These are phyloP conservation scores for Myriosclerotinia duriaeana DNA, from an alignment of 2,329 filamentous ascomycete genomes.

Conservation along the genomic window DNA sequence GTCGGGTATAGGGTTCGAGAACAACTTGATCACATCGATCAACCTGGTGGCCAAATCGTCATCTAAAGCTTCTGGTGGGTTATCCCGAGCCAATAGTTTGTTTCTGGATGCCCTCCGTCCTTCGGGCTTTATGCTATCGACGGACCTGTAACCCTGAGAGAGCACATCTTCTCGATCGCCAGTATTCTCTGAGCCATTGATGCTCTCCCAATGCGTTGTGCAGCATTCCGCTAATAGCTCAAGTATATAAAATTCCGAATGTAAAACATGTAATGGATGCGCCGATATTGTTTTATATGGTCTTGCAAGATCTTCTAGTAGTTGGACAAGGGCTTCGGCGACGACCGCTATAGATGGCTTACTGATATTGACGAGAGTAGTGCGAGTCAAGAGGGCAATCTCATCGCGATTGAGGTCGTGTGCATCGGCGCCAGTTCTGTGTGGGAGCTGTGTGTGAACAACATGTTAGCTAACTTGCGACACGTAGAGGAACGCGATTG, in stretches of 20 bases:
- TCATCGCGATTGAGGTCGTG: constrained; percentile 61
- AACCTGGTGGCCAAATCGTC: constrained; percentile 54
- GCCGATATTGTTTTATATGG: constrained; percentile 52
- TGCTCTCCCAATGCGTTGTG: constrained; percentile 56
- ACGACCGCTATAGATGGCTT: constrained; percentile 53
- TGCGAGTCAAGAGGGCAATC: constrained; percentile 58
- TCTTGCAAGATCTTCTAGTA: constrained; percentile 59
- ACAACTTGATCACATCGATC: constrained; percentile 55
- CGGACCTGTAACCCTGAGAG: constrained; percentile 27
- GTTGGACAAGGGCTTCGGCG: constrained; percentile 55
- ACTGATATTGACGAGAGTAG: constrained; percentile 62
- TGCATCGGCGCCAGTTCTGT: constrained; percentile 58
- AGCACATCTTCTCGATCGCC: constrained; percentile 32
- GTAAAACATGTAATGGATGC: constrained; percentile 59
- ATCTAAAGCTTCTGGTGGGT: constrained; percentile 44
- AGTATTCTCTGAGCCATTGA: constrained; percentile 39
- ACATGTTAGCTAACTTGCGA: constrained; percentile 27
- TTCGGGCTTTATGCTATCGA: constrained; percentile 26
- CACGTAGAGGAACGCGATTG: constrained; percentile 17
- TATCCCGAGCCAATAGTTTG: constrained; percentile 30
- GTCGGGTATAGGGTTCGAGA: constrained; percentile 60
- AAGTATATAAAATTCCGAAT: constrained; percentile 65
- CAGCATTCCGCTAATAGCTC: constrained; percentile 65
- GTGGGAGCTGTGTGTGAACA: constrained; percentile 52
- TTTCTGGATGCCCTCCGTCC: constrained; percentile 36